Percentiles rank a stretch among this genome's conserved stretches.
These are phyloP conservation scores for Lojkania enalia DNA, from an alignment of 2,329 filamentous ascomycete species.

Conservation along the genomic window DNA sequence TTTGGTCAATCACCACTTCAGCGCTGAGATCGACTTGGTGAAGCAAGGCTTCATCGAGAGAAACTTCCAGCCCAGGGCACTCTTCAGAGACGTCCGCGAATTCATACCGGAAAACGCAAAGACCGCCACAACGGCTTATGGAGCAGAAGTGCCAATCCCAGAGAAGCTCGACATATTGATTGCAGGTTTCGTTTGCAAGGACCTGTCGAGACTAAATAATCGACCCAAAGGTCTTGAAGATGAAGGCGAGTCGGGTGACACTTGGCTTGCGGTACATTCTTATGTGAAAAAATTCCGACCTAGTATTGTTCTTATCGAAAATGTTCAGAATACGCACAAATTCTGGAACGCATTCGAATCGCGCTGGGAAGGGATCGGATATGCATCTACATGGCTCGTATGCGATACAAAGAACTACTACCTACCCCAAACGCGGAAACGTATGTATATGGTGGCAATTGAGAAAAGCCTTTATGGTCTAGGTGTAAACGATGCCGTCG, in stretches of 20 bases:
- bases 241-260: conserved; percentile 66
- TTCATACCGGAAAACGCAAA: conserved; percentile 53
- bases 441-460: conserved; percentile 54
- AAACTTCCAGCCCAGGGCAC: conserved; percentile 48
- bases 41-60: conserved; percentile 55
- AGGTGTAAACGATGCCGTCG: conserved; percentile 14
- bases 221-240: conserved; percentile 55
- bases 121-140: conserved; percentile 66
- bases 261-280: conserved; percentile 63
- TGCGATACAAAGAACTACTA: conserved; percentile 74
- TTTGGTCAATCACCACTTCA: conserved; percentile 47
- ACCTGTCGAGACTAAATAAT: conserved; percentile 70
- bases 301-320: conserved; percentile 70
- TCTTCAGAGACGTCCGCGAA: conserved; percentile 52
- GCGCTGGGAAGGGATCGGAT: conserved; percentile 57
- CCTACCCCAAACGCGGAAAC: conserved; percentile 65
- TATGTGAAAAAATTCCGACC: conserved; percentile 63
- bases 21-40: conserved; percentile 50
- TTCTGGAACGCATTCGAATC: conserved; percentile 61
- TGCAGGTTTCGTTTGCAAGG: conserved; percentile 75
- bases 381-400: conserved; percentile 54
- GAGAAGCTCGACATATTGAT: conserved; percentile 65
- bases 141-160: conserved; percentile 61
- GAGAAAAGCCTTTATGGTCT: conserved; percentile 30
- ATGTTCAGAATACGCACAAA: conserved; percentile 58